Evolutionary conservation across 148 eudicot genomes (phyloP), one percentile per base, ranked within the genome.

Genomic region (Chenopodium quinoa): DNA sequence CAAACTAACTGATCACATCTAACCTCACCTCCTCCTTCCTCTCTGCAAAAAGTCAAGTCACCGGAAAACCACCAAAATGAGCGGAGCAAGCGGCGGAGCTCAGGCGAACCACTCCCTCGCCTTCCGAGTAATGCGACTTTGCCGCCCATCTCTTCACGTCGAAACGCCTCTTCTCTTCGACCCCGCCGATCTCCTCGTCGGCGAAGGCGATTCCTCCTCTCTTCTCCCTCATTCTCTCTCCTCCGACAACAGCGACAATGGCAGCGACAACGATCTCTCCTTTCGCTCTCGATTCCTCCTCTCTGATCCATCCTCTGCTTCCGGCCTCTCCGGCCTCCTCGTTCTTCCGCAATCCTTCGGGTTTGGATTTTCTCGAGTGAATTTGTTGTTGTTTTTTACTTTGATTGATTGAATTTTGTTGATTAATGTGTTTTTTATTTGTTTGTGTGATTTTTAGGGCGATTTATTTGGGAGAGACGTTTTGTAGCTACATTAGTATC

Each of bases 281-380:
- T 96, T 86, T 82, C 91, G 97, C 77, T 81, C 89, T 74, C 85
- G 98, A 12, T 90, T 91, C 75, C 88, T 92, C 50, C 93, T 93
- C 76, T 73, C 88, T 25, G 85, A 93, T 48, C 89, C 91, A 4
- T 77, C 88, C 20, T 86, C 88, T 25, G 89, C 98, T 7, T 82
- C 92, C n/a, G 99, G 99, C 83, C 85, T 96, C 78, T 82, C 95
- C 19, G 99, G 97, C 65, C 91, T 96, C 77, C 99, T 96, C 84
- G 92, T 93, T 40, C 94, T 96, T 23, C 99, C 99, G 9, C 99
- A 96, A 27, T 91, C 99, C 68, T 96, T 96, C 80, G 99, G 99
- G 98, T 92, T 67, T 44, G 22, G 16, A 13, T 19, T 3, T 56
- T 46, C 16, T 50, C 54, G 3, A 11, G 4, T 54, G n/a, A 32